Conservation (phyloP, 345 rosid species). For the Fremontodendron californicum region DNA sequence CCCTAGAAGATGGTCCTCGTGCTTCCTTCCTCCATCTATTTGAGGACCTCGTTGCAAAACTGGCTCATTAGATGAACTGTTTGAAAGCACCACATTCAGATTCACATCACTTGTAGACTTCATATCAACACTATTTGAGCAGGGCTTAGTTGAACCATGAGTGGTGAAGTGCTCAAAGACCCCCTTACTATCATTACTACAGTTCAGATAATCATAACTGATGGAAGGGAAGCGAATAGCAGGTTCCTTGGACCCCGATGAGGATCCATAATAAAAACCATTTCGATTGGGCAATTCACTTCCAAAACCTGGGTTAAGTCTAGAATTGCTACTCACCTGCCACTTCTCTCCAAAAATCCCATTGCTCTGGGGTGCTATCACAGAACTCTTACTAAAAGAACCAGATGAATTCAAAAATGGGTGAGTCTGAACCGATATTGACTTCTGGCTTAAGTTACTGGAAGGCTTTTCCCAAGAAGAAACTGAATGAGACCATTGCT, state of each 20-base stretch:
- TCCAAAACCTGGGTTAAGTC: slow-evolving; percentile 43
- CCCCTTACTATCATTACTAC: slow-evolving; percentile 28
- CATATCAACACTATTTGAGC: slow-evolving; percentile 30
- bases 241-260: slow-evolving; percentile 47
- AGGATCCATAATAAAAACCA: slow-evolving; percentile 51
- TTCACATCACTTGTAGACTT: slow-evolving; percentile 38
- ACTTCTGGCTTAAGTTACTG: slow-evolving; percentile 49
- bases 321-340: slow-evolving; percentile 40
- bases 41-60: slow-evolving; percentile 26
- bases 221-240: slow-evolving; percentile 19
- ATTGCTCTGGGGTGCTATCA: slow-evolving; percentile 45
- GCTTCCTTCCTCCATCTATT: slow-evolving; percentile 45
- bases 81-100: slow-evolving; percentile 44
- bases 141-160: slow-evolving; percentile 29
- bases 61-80: slow-evolving; percentile 35
- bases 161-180: slow-evolving; percentile 24
- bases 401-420: slow-evolving; percentile 48
- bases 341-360: slow-evolving; percentile 50
- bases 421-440: slow-evolving; percentile 44
- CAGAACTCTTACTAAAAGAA: slow-evolving; percentile 38
- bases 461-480: slow-evolving; percentile 55
- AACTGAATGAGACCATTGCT: slow-evolving; percentile 52
- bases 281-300: slow-evolving; percentile 42
- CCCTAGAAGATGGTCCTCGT: slow-evolving; percentile 33
- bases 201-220: slow-evolving; percentile 31